Percentiles rank a stretch among this genome's conserved stretches.
phyloP scores from a whole-genome alignment of 768 basidiomycete genomes.

The Amanita rimosa region DNA sequence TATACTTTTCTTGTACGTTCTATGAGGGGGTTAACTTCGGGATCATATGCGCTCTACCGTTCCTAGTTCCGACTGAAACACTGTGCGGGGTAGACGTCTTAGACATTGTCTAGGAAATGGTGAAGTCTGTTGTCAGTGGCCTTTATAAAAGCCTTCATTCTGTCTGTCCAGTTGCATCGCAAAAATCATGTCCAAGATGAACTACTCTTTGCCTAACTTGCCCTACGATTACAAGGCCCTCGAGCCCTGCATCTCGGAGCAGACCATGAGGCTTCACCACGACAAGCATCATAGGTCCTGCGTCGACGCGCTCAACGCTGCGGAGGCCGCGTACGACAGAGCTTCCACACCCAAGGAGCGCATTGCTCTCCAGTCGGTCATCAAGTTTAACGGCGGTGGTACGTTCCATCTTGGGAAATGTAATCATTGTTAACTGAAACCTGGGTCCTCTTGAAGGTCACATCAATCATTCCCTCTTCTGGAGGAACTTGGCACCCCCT shows the following conservation, averaged over 20 bases:
- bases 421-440: not conserved
- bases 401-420: slow-evolving; percentile 16
- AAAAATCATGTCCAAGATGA: slow-evolving; percentile 1
- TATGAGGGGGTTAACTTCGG: too few relatives aligned
- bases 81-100: too few relatives aligned
- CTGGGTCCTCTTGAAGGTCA: slow-evolving; percentile 37
- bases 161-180: not conserved
- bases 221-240: slow-evolving; percentile 81
- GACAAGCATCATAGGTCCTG: slow-evolving; percentile 93
- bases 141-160: not conserved
- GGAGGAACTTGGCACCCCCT: slow-evolving; percentile 82
- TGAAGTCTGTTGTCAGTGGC: too few relatives aligned
- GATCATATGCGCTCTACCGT: too few relatives aligned
- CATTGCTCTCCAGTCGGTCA: slow-evolving; percentile 79
- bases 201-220: slow-evolving; percentile 57
- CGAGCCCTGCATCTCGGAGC: slow-evolving; percentile 79
- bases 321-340: slow-evolving; percentile 69
- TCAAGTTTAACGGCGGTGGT: slow-evolving; percentile 98
- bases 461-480: slow-evolving; percentile 94
- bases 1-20: too few relatives aligned
- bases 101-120: too few relatives aligned
- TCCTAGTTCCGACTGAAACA: too few relatives aligned
- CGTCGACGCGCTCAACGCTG: slow-evolving; percentile 84
- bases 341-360: slow-evolving; percentile 63
- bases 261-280: slow-evolving; percentile 96